These are phyloP conservation scores for Phycomyces nitens DNA, from an alignment of 192 early-diverging fungal species.

Conservation along the genomic window DNA sequence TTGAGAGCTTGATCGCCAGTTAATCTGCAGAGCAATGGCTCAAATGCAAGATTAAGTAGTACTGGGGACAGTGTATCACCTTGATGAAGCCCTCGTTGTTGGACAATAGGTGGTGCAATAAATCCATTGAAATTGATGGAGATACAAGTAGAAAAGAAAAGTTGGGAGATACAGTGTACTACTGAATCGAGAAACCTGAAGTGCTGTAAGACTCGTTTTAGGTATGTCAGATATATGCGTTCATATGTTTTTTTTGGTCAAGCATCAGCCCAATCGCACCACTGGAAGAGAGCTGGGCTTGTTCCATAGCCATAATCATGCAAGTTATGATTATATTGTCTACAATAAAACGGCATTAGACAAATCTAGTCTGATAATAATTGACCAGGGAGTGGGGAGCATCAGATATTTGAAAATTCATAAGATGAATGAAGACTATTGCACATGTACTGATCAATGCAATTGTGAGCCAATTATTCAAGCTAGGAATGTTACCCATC, in stretches of 20 bases:
- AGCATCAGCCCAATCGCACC: slow-evolving; percentile 4
- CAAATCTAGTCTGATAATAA: slow-evolving; percentile 19
- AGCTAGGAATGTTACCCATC: slow-evolving; percentile 18
- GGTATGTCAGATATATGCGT: slow-evolving; percentile 15
- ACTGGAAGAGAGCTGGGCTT: not conserved
- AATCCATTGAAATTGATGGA: slow-evolving; percentile 22
- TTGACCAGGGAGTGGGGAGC: not conserved
- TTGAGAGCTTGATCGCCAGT: not conserved
- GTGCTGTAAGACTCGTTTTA: not conserved
- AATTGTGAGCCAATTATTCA: slow-evolving; percentile 23
- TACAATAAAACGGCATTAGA: slow-evolving; percentile 2
- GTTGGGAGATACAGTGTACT: not conserved
- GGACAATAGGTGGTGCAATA: slow-evolving; percentile 4
- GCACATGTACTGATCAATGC: slow-evolving; percentile 15
- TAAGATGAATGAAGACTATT: slow-evolving; percentile 18
- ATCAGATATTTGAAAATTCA: not conserved
- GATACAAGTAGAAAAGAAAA: slow-evolving; percentile 15
- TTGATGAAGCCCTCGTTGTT: slow-evolving; percentile 28
- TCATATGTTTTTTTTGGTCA: slow-evolving; percentile 29
- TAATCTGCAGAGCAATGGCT: slow-evolving; percentile 11
- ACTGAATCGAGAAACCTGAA: slow-evolving; percentile 5
- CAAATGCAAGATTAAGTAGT: slow-evolving; percentile 26
- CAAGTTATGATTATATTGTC: slow-evolving; percentile 6
- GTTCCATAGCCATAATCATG: not conserved
- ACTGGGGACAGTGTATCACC: slow-evolving; percentile 32